Evolutionary conservation across 2,329 filamentous ascomycete species (phyloP), one percentile per base, ranked within the genome.

Genomic region (Pseudogymnoascus sp.): DNA sequence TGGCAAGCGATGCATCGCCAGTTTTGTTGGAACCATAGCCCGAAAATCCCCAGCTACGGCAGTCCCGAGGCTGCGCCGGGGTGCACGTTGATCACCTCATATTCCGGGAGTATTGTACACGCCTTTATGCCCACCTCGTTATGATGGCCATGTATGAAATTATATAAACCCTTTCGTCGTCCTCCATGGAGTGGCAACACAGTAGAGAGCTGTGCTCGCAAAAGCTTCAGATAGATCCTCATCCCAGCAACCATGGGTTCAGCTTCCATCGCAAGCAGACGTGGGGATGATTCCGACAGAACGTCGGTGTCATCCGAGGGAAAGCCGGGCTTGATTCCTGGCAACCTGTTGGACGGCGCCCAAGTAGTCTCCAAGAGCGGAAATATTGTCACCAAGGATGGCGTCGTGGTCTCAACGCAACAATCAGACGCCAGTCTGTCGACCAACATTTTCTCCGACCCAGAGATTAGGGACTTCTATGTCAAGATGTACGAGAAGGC

Each of bases 401-500:
- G 61, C 9, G n/a, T 60, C 16, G 60, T 62, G 9, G 18, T 62
- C 22, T 62, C 61, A 14, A 60, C 61, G 18, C 35, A 60, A 32
- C 37, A 62, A 22, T 38, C 38, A 14, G 57, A 60, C 7, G 20
- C 57, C 8, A 62, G 61, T 30, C 39, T 60, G 4, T 62, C 61
- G 16, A 60, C 61, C 30, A 62, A 60, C 35, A 11, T 59, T 4
- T 69, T 69, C 39, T 38, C 65, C 22, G 67, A 70, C 60, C 68
- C 67, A 1, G 68, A 69, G 37, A 62, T 68, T n/a, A 63, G 58
- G 38, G 62, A 62, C 2, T 62, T 69, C 41, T 69, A 63, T 58
- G 60, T 58, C 30, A 54, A 16, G 6, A 61, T 68, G 6, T 69
- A 69, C 30, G 67, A 70, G 16, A 66, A 69, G 41, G 62, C 68